Evolutionary conservation across 2,329 filamentous ascomycete genomes (phyloP), one percentile per base, ranked within the genome.

Genomic region (Anisogramma anomala): DNA sequence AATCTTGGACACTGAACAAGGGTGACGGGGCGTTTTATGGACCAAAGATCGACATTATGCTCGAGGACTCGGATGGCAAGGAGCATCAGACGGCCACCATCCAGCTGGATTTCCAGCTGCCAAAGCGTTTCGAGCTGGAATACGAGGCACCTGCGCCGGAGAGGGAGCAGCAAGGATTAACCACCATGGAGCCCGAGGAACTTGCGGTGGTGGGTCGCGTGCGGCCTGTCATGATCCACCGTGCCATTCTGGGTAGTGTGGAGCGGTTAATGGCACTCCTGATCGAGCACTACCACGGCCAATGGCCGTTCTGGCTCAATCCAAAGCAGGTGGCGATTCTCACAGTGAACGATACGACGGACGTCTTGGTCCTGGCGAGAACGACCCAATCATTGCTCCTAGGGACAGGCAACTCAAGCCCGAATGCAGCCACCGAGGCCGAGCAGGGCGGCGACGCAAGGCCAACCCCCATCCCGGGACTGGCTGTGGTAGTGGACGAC

Each of bases 21-120:
- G 85, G 84, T 9, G 86, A 93, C 46, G 86, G 87, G 11, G 86
- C 86, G 3, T 94, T 94, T 55, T 94, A 94, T 54, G 86, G 87
- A 0, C 86, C 87, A 23, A 94, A 94, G 63, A 94, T 94, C 49
- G 86, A 94, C 55, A 83, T 94, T 33, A 77, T 93, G 28, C 62
- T 94, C 33, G 76, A 73, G 46, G 86, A 93, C 55, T 79, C 81
- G 1, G 74, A 84, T 53, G 84, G 84, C 6, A 93, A 89, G 55
- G 83, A 87, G 53, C 86, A 93, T 55, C 86, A 94, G 57, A 84
- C 87, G 3, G 87, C 85, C 3, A 93, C 86, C 0, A 81, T 94
- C 37, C 86, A 94, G 64, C 73, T 94, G 20, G 86, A 94, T 58
- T 93, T 94, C 58, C 87, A 94, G 60, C 69, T 94, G 2, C 86